These are phyloP conservation scores for Tetrapyrgos nigripes DNA, from an alignment of 1,284 basidiomycete genomes.

Conservation along the genomic window DNA sequence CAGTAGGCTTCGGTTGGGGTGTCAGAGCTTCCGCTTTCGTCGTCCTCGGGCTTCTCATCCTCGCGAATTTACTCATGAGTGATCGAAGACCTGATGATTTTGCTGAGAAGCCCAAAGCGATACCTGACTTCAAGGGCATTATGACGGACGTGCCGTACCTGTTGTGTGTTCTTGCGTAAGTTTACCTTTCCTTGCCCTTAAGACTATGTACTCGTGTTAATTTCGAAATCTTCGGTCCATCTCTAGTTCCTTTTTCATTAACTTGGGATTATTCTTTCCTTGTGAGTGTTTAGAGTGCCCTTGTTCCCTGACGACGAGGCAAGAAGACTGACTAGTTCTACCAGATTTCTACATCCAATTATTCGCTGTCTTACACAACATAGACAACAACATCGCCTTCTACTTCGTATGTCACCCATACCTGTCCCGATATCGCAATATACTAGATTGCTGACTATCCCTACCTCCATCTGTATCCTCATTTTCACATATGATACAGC, in stretches of 20 bases:
- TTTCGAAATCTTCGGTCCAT: neutral
- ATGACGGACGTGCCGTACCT: slow-evolving; percentile 3
- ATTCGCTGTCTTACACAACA: slow-evolving; percentile 21
- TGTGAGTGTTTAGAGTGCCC: slow-evolving; percentile 8
- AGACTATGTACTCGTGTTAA: slow-evolving; percentile 9
- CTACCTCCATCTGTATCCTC: too few species aligned
- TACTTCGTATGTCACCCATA: slow-evolving; percentile 23
- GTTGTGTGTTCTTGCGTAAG: slow-evolving; percentile 11
- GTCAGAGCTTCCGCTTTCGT: slow-evolving; percentile 31
- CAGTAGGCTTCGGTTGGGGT: slow-evolving; percentile 36
- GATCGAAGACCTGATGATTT: slow-evolving; percentile 14
- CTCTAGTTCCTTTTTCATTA: neutral
- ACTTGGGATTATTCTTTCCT: slow-evolving; percentile 17
- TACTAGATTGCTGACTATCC: neutral
- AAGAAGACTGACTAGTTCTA: neutral
- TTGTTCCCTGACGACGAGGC: neutral
- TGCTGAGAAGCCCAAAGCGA: slow-evolving; percentile 1
- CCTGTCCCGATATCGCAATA: neutral
- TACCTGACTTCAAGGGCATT: neutral
- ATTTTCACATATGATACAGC: slow-evolving; percentile 24
- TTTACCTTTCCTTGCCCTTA: too few species aligned
- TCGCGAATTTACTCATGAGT: slow-evolving; percentile 32
- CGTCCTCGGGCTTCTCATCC: slow-evolving; percentile 21
- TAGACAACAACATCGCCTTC: slow-evolving; percentile 30
- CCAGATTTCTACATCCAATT: slow-evolving; percentile 31